Base-by-base conservation (phyloP, 345 rosid genomes). In the Durio zibethinus region DNA sequence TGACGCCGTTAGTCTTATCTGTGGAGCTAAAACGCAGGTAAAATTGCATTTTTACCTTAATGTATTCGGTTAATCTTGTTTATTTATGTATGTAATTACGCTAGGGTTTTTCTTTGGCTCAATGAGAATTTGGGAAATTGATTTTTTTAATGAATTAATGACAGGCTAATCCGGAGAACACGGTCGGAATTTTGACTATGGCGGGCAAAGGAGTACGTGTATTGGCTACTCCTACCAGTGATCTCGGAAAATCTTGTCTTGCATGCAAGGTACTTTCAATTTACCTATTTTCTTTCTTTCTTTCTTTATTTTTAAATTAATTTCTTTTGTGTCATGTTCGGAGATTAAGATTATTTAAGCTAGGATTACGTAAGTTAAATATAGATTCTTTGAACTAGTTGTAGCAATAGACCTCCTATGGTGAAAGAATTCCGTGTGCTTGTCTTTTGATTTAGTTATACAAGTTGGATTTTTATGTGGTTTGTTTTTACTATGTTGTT, bases 171-270 rank as follows among this genome's bases (percentile, higher is more conserved):
- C 97, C 95, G 72, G 95, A 92, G 91, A 92, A 89, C 59, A 90
- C 95, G 0, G 97, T 91, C 14, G 97, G 97, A 75, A 76, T 92
- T 66, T 76, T 92, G 81, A 89, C 97, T 0, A 89, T 91, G 97
- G 95, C 91, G 6, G 97, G 95, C n/a, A 92, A 88, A 82, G 95
- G 93, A 33, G 93, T 92, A 74, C 83, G 95, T 45, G 93, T 91
- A 42, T 79, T 92, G 86, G 86, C 87, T 7, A 91, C 97, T 45
- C 97, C 92, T 62, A 92, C 97, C 15, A 82, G 86, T 80, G 95
- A 92, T 83, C 92, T 91, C 42, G 95, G 91, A 40, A 91, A 68
- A 88, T 92, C 35, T 82, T 92, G 81, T 92, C 90, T 50, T 91
- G 95, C 80, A 89, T 91, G 92, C 95, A 91, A 72, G 97, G 95